These are phyloP conservation scores for Trametes sanguinea DNA, from an alignment of 768 basidiomycete genomes.

Conservation along the genomic window DNA sequence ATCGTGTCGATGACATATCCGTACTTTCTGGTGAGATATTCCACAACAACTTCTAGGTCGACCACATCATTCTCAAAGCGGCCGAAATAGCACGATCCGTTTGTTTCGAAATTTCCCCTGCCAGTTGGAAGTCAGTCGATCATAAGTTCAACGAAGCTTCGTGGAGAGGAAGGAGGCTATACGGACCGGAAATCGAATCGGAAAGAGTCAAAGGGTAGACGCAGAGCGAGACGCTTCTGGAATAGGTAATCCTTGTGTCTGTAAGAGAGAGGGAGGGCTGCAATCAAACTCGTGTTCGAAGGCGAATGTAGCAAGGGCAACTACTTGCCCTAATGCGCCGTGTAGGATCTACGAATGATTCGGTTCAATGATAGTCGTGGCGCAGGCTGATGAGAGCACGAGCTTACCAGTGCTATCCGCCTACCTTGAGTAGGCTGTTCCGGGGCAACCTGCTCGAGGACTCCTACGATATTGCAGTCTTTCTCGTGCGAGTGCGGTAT, in stretches of 20 bases:
- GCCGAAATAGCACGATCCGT: constrained; percentile 64
- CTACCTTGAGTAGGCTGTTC: constrained; percentile 53
- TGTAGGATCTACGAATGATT: constrained; percentile 64
- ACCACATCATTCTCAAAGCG: constrained; percentile 51
- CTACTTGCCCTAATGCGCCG: constrained; percentile 71
- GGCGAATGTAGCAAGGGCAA: too few relatives aligned
- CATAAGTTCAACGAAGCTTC: neutral
- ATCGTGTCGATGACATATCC: constrained; percentile 72
- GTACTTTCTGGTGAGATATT: constrained; percentile 55
- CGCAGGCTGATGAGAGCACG: constrained; percentile 23
- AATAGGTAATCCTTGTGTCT: constrained; percentile 89
- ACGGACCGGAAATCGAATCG: constrained; percentile 84
- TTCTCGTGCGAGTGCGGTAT: constrained; percentile 19
- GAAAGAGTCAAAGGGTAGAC: constrained; percentile 76
- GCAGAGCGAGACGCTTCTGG: constrained; percentile 67
- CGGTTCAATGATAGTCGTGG: constrained; percentile 5
- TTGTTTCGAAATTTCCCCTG: constrained; percentile 79
- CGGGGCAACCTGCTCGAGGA: constrained; percentile 61
- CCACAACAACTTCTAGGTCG: constrained; percentile 67
- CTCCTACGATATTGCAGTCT: constrained; percentile 37
- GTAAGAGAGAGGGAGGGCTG: constrained; percentile 3
- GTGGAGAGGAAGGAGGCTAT: neutral
- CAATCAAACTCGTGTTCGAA: neutral
- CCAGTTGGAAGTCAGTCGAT: neutral
- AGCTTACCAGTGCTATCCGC: constrained; percentile 63